Evolutionary conservation across 2,329 filamentous ascomycete genomes (phyloP).

Genomic region (Nemania diffusa): DNA sequence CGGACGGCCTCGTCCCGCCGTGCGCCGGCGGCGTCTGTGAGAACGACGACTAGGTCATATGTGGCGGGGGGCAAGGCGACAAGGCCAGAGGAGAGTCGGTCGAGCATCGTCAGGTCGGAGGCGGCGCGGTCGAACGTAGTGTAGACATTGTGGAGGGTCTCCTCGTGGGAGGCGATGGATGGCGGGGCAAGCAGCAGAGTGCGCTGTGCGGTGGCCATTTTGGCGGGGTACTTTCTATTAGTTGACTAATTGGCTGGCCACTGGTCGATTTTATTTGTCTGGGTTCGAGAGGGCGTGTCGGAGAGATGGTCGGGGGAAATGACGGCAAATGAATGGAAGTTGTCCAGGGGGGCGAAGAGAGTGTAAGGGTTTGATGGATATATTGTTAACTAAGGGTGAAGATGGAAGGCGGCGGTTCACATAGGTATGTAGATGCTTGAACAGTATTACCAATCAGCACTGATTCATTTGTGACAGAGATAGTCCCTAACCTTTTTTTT

Average conservation of each 20-base stretch:
- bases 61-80: slow-evolving; percentile 78
- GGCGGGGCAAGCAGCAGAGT: slow-evolving; percentile 91
- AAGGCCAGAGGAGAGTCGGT: slow-evolving; percentile 85
- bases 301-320: not conserved
- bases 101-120: slow-evolving; percentile 97
- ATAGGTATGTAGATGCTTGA: not conserved
- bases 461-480: slow-evolving; percentile 17
- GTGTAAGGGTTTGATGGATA: slow-evolving; percentile 2
- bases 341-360: slow-evolving; percentile 15
- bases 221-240: slow-evolving; percentile 33
- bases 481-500: slow-evolving; percentile 27
- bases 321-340: slow-evolving; percentile 12
- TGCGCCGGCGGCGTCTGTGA: slow-evolving; percentile 79
- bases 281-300: not conserved
- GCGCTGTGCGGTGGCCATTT: slow-evolving; percentile 52
- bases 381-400: not conserved
- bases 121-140: slow-evolving; percentile 76
- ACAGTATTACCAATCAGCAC: slow-evolving; percentile 32
- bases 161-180: slow-evolving; percentile 86
- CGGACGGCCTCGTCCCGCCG: slow-evolving; percentile 69
- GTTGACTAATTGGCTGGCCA: not conserved
- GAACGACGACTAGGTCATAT: slow-evolving; percentile 86
- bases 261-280: not conserved
- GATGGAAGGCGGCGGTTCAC: not conserved
- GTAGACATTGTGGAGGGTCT: slow-evolving; percentile 77